Conservation (phyloP, 495 filamentous ascomycete genomes). For the Parmelia sp. region DNA sequence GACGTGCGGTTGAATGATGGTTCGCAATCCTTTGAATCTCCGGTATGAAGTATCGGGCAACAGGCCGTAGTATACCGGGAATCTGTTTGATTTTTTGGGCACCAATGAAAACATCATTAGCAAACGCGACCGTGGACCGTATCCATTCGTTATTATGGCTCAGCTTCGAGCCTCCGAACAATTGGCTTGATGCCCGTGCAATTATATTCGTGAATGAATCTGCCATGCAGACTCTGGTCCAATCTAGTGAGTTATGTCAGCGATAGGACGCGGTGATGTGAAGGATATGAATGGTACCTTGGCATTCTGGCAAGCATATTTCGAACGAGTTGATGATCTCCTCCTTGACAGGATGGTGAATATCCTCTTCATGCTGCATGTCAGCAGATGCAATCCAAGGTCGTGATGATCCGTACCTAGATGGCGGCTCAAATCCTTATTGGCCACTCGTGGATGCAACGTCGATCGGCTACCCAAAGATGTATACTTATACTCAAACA, state of each 20-base stretch:
- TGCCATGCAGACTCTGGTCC: neutral
- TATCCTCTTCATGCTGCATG: neutral
- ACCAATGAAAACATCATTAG: neutral
- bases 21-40: neutral
- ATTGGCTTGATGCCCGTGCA: neutral
- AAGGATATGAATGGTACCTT: neutral
- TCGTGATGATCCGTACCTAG: neutral
- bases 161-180: conserved; percentile 1
- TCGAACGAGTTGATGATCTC: neutral
- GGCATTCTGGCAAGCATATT: neutral
- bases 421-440: neutral
- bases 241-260: neutral
- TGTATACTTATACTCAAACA: neutral
- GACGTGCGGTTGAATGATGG: neutral
- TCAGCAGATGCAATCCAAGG: neutral
- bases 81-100: neutral
- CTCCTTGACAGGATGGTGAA: neutral
- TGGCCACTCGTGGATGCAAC: neutral
- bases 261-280: neutral
- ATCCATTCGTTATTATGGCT: neutral
- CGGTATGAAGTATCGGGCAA: neutral
- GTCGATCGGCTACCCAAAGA: neutral
- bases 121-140: neutral
- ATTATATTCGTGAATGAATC: neutral
- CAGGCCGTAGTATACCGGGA: neutral